Percentiles rank a stretch among this genome's conserved stretches.
Evolutionary conservation across 1,284 basidiomycete genomes (phyloP).

Genomic region (Puccinia polysora): DNA sequence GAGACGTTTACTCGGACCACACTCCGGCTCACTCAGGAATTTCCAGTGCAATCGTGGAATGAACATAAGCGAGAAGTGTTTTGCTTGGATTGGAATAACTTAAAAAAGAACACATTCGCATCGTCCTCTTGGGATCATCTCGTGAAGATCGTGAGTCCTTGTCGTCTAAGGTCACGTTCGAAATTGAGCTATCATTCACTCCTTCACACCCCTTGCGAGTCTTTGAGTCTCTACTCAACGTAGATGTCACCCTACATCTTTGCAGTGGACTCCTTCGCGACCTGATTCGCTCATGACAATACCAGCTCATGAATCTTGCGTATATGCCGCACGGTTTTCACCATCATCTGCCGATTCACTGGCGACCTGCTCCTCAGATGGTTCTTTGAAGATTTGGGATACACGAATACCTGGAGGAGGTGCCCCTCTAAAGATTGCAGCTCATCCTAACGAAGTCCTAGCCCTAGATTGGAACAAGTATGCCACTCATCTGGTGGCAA

Average conservation of each 20-base stretch:
- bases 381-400: slow-evolving; percentile 54
- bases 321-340: slow-evolving; percentile 84
- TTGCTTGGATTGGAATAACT: slow-evolving; percentile 94
- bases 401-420: slow-evolving; percentile 7
- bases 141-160: slow-evolving; percentile 70
- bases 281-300: slow-evolving; percentile 73
- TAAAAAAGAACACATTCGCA: slow-evolving; percentile 79
- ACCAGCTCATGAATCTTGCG: slow-evolving; percentile 73
- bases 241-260: not conserved
- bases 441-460: slow-evolving; percentile 56
- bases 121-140: slow-evolving; percentile 81
- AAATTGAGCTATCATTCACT: not conserved
- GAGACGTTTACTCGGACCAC: slow-evolving; percentile 41
- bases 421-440: slow-evolving; percentile 46
- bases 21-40: slow-evolving; percentile 60
- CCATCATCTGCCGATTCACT: slow-evolving; percentile 78
- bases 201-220: not conserved
- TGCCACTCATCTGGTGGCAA: slow-evolving; percentile 69
- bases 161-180: not conserved
- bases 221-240: not conserved
- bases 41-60: slow-evolving; percentile 84
- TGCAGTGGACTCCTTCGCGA: slow-evolving; percentile 78
- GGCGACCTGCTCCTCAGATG: slow-evolving; percentile 78
- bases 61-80: slow-evolving; percentile 90
- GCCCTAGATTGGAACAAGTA: slow-evolving; percentile 92